Conservation (phyloP, 495 filamentous ascomycete genomes). For the Trichoderma erinaceum region DNA sequence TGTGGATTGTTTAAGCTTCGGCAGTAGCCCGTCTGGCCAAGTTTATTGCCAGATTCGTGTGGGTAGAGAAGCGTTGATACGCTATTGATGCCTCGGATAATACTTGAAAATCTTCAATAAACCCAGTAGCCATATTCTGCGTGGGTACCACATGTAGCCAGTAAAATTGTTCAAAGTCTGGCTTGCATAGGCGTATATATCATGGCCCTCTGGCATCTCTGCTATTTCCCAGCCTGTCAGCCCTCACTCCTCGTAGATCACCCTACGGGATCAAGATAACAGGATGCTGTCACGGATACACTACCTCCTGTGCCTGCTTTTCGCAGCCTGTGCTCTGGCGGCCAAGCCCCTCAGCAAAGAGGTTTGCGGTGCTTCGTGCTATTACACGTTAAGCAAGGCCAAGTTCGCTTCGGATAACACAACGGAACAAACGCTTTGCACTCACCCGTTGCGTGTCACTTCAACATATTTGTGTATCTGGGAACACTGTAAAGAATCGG, state of each 20-base stretch:
- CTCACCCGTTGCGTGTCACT: not conserved
- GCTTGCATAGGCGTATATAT: not conserved
- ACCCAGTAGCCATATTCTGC: not conserved
- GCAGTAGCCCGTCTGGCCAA: not conserved
- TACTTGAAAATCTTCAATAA: not conserved
- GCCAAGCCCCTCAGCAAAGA: not conserved
- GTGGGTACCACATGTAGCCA: not conserved
- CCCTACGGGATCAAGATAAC: not conserved
- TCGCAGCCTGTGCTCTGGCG: not conserved
- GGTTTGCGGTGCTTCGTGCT: slow-evolving; percentile 5
- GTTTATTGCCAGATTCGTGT: not conserved
- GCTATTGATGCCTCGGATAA: not conserved
- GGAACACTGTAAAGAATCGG: not conserved
- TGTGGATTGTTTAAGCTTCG: slow-evolving; percentile 1
- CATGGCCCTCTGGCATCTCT: not conserved
- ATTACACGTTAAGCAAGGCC: not conserved
- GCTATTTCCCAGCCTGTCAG: not conserved
- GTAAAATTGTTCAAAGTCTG: not conserved
- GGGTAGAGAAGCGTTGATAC: not conserved
- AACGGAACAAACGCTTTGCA: not conserved
- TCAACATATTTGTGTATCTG: not conserved
- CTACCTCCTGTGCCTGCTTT: slow-evolving; percentile 5
- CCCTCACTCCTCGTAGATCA: not conserved
- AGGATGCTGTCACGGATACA: not conserved
- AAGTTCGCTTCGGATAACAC: not conserved